phyloP scores from a whole-genome alignment of 768 basidiomycete species.

The Strobilomyces dryophilus region DNA sequence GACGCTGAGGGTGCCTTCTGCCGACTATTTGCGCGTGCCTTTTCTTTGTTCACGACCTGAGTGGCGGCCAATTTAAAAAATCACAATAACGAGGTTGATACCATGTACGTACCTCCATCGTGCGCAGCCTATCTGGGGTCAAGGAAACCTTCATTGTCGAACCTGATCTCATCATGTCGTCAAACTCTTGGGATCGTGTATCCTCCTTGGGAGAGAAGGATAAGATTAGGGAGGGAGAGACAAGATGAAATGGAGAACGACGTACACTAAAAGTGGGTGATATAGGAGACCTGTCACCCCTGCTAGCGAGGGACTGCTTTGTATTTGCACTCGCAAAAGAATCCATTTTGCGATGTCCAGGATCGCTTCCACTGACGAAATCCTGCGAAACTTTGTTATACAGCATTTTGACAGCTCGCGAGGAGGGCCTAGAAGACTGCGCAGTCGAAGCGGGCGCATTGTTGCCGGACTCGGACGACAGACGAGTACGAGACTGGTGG shows the following conservation, averaged over 20 bases:
- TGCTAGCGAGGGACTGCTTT: slow-evolving; percentile 34
- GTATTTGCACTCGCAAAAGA: slow-evolving; percentile 51
- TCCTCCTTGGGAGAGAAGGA: slow-evolving; percentile 41
- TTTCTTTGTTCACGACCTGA: slow-evolving; percentile 74
- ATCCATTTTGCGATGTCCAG: slow-evolving; percentile 51
- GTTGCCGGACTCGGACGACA: slow-evolving; percentile 39
- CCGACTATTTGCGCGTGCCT: slow-evolving; percentile 37
- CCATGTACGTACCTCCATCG: slow-evolving; percentile 75
- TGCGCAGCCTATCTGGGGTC: slow-evolving; percentile 89
- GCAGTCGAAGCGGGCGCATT: slow-evolving; percentile 17
- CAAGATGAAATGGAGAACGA: slow-evolving; percentile 5
- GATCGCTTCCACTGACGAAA: slow-evolving; percentile 38
- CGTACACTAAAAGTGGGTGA: slow-evolving; percentile 33
- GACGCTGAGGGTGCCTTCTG: slow-evolving; percentile 19
- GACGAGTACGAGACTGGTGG: slow-evolving; percentile 25
- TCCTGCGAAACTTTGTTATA: slow-evolving; percentile 39
- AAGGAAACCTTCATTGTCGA: slow-evolving; percentile 94
- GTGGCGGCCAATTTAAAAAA: slow-evolving; percentile 5
- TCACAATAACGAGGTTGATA: slow-evolving; percentile 14
- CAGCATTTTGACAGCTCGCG: slow-evolving; percentile 58
- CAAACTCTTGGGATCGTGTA: slow-evolving; percentile 74
- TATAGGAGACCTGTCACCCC: slow-evolving; percentile 32
- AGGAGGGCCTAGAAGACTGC: slow-evolving; percentile 48
- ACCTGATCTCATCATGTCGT: slow-evolving; percentile 85
- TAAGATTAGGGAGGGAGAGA: not conserved